A percentile compares a stretch with the other conserved stretches of the same genome.
Conservation (phyloP, 1,284 basidiomycete genomes). For the Xerocomus amazonicus region DNA sequence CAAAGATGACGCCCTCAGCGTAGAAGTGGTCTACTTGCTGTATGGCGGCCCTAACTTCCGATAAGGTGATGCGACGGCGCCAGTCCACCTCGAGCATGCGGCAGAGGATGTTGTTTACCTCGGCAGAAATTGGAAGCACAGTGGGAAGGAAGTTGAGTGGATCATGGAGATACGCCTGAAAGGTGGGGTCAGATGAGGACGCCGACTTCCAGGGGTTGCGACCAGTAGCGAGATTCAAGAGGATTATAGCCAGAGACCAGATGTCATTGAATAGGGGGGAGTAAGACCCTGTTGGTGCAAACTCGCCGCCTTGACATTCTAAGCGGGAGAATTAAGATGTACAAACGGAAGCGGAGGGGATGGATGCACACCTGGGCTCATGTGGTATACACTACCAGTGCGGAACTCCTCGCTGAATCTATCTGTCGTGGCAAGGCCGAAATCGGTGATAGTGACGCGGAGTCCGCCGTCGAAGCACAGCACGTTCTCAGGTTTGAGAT, state of each 20-base stretch:
- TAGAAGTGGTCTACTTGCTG: constrained; percentile 67
- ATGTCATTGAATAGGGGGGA: constrained; percentile 90
- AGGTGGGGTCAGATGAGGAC: constrained; percentile 71
- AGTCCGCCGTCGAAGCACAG: constrained; percentile 82
- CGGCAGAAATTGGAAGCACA: constrained; percentile 70
- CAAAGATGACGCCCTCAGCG: constrained; percentile 69
- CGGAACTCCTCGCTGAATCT: constrained; percentile 88
- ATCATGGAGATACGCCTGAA: constrained; percentile 69
- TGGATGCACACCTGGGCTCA: constrained; percentile 79
- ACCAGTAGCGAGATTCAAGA: constrained; percentile 93
- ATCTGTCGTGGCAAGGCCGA: constrained; percentile 94
- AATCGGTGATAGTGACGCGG: constrained; percentile 89
- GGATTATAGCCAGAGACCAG: constrained; percentile 96
- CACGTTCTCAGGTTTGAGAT: constrained; percentile 98
- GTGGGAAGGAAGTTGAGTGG: constrained; percentile 64
- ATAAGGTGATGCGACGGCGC: constrained; percentile 64
- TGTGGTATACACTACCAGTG: constrained; percentile 95
- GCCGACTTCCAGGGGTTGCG: constrained; percentile 98
- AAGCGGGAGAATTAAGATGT: constrained; percentile 9
- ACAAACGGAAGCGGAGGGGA: constrained; percentile 3
- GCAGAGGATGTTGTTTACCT: constrained; percentile 64
- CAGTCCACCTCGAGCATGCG: constrained; percentile 74
- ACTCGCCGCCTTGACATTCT: constrained; percentile 92
- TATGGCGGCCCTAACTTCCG: constrained; percentile 70
- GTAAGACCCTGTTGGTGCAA: constrained; percentile 68